Base-by-base conservation (phyloP, 257 asterid genomes). In the Rehmannia glutinosa region DNA sequence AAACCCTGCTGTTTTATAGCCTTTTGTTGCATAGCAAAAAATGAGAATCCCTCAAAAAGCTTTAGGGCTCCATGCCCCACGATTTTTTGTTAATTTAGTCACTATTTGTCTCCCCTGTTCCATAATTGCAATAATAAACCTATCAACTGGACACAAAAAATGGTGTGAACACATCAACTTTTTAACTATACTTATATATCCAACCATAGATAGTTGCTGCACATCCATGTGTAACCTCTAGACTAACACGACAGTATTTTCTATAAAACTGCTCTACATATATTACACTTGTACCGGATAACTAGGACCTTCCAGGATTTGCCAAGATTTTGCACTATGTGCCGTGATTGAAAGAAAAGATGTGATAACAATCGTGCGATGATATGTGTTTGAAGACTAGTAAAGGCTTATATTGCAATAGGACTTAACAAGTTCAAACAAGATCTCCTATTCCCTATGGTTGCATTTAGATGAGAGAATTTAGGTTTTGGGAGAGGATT, bases 1-100 rank as follows among this genome's bases (percentile, higher is more conserved):
- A 25, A 76, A 16, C 25, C 13, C 15, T 25, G 7, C 27, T 78
- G 90, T 80, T 63, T 61, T 66, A 0, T 73, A 77, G 78, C 72
- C 23, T 10, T 66, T 81, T 73, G 93, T 83, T 42, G 42, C 52
- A 30, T 86, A 69, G 78, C 86, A 73, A 30, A 62, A 75, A 64
- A 62, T 75, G 75, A 70, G 69, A 74, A 81, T 76, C 78, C 72
- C 54, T 33, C 15, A 36, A 28, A 12, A 64, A 53, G 11, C 27
- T 41, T 39, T 10, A 19, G 41, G 39, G n/a, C 19, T n/a, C 70
- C 73, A 68, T 32, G 25, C 60, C 73, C 39, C 33, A 12, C 45
- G 35, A 42, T n/a, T 47, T 41, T 65, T 27, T 27, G 30, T 63
- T 16, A 35, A 58, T 72, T 59, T 27, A 10, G 47, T 11, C 42